Percentiles rank a stretch among this genome's conserved stretches.
Evolutionary conservation across 2,329 filamentous ascomycete species (phyloP).

Genomic region (Ophiostoma angusticollis): DNA sequence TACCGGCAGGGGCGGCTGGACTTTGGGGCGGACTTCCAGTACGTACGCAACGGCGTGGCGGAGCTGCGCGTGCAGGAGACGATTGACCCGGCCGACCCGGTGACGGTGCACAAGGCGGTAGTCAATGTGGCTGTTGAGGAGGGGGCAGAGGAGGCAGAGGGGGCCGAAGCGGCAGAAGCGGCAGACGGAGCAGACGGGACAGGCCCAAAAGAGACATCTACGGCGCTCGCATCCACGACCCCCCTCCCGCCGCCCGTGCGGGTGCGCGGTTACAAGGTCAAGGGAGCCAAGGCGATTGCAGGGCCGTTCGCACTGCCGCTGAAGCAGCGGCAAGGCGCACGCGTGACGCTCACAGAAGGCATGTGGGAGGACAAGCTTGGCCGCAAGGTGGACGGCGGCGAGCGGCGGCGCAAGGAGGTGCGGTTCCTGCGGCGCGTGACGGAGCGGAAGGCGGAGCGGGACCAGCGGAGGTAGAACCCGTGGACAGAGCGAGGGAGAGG

Average conservation of each 20-base stretch:
- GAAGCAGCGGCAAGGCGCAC: conserved; percentile 50
- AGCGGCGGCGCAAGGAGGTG: conserved; percentile 76
- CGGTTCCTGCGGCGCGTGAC: conserved; percentile 72
- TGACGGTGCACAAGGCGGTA: conserved; percentile 36
- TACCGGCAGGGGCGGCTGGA: conserved; percentile 69
- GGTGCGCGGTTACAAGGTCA: conserved; percentile 53
- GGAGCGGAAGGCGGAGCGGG: conserved; percentile 56
- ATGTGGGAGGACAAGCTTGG: conserved; percentile 87
- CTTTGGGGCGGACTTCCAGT: conserved; percentile 66
- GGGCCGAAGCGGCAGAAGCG: neutral
- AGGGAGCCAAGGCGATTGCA: conserved; percentile 54
- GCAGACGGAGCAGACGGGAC: conserved; percentile 11
- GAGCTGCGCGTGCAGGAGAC: conserved; percentile 35
- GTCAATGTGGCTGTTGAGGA: conserved; percentile 36
- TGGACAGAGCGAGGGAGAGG: too few species aligned
- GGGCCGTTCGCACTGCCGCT: conserved; percentile 63
- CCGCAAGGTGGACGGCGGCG: conserved; percentile 90
- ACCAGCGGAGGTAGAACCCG: too few species aligned
- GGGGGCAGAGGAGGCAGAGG: neutral
- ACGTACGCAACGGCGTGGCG: conserved; percentile 48
- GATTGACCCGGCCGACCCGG: conserved; percentile 18
- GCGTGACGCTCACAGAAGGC: conserved; percentile 63
- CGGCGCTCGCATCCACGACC: neutral
- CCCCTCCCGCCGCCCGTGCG: conserved; percentile 23
- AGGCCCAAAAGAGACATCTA: conserved; percentile 17